Base-by-base conservation (phyloP, 2,329 filamentous ascomycete genomes). In the Trichoderma oligosporum region DNA sequence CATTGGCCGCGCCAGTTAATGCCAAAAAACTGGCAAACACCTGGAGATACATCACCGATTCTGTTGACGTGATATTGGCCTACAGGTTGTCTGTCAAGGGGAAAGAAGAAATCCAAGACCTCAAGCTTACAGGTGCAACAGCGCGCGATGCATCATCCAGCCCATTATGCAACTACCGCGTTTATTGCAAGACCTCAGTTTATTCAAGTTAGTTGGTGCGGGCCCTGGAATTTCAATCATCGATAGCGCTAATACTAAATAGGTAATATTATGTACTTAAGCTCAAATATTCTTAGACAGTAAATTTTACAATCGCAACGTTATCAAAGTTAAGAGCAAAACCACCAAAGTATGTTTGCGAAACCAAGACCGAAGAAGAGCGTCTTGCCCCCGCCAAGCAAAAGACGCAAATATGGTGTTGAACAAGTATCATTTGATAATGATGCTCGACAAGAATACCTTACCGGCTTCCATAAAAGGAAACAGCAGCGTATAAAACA, bases 381-480 rank as follows among this genome's bases (percentile, higher is more conserved):
- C 45, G 59, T 74, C 11, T 80, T 88, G 54, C 79, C 80, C 14
- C 80, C 82, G 1, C 78, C 79, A 11, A 76, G 75, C n/a, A 91
- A 88, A 73, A 87, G 84, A 67, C 79, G 88, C 62, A 89, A 88
- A 12, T 76, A 78, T 44, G 74, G 78, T 36, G 78, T 89, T 60
- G 89, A 92, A 68, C 90, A 96, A 70, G 87, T 99, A 71, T 84
- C 78, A 52, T 99, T 97, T 75, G 91, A 99, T 75, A 76, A 81
- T 60, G 79, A 81, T 60, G 89, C 89, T 44, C 86, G 94, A 62
- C 78, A 88, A 62, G 91, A 97, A 68, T 99, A 89, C 70, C 80
- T 99, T 58, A 97, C 91, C 0, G 94, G 94, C 2, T 99, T 99
- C 74, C 92, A 93, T 78, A 99, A 97, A 80, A 87, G 94, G 72